Evolutionary conservation across 164 flowering plant genomes (phyloP), one percentile per base, ranked within the genome.

Genomic region (Nymphaea colorata): DNA sequence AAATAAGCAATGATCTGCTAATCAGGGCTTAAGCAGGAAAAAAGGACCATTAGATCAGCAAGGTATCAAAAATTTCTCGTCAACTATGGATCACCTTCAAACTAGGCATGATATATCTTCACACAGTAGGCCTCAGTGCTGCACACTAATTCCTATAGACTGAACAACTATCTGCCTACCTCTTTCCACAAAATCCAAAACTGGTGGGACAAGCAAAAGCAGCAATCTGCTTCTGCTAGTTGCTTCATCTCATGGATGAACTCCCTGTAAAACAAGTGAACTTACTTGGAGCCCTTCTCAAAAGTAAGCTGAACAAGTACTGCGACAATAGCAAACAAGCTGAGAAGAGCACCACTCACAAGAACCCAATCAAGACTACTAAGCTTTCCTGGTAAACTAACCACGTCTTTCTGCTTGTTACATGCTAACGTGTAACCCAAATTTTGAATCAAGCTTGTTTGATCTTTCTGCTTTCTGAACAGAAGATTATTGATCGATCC

Each of bases 301-400:
- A 51, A 51, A 8, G 15, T 5, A 51, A 51, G 57, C 57, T 51
- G 14, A 51, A 51, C 57, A 51, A 51, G 57, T 51, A 51, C 57
- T 51, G 77, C 79, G 41, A 85, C 16, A 70, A 89, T 81, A 4
- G 81, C 82, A 15, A 82, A 44, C 59, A 81, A 73, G 78, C 96
- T 84, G 61, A 78, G 57, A 68, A 86, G 41, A 44, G 85, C 80
- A 68, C 90, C 98, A 68, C 77, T 80, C 2, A 92, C 67, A 45
- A 89, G 82, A 64, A 74, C 81, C 79, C 73, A 71, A 79, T 92
- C 93, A 60, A 86, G 62, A 64, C 65, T 6, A 67, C 69, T 72
- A 76, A 86, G 78, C 11, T 67, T 62, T 59, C 18, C 18, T 51
- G 57, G 43, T 64, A 66, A 73, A 12, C 45, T 17, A 2, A 41